Base-by-base conservation (phyloP, 345 rosid genomes). In the Gossypium longicalyx region DNA sequence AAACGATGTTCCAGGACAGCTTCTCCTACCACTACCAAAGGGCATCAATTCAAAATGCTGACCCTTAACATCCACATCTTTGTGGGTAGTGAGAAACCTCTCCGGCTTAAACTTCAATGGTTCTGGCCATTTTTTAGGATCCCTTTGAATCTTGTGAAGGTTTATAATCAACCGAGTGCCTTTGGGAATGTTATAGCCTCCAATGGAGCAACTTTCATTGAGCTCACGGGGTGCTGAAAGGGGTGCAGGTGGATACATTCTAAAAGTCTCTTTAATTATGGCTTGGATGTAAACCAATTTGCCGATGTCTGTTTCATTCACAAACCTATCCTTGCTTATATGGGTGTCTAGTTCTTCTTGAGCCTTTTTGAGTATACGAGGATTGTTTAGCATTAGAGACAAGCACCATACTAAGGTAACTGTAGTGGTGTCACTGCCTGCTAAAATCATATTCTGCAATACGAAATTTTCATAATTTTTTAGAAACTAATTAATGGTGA, bases 21-120 rank as follows among this genome's bases (percentile, higher is more conserved):
- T 44, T 45, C 85, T 74, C 49, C 89, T 73, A 1, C 89, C 84
- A 2, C 74, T 54, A 7, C 89, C 84, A 58, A 86, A 86, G 19
- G 89, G 87, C 12, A 86, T 56, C 7, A 80, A 54, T 7, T 34
- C 41, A 5, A 34, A 34, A 4, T 34, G 41, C 41, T 34, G 41
- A 34, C 41, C 41, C 41, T 34, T 34, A 34, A 34, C 41, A 34
- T 34, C 41, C 41, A 34, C 41, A 34, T 34, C 41, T 34, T 34
- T 34, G 41, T 34, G 41, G 7, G 41, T 34, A 34, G 41, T 34
- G 41, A 34, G 7, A 34, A 34, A 34, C 41, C 41, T 34, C 7
- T 34, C 41, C 1, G 41, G 41, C 41, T 34, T 34, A 34, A 34
- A 34, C 41, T 34, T 34, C 41, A 34, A 34, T 4, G 7, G 41